Evolutionary conservation across 495 filamentous ascomycete species (phyloP).

Genomic region (Hypoxylon fragiforme): DNA sequence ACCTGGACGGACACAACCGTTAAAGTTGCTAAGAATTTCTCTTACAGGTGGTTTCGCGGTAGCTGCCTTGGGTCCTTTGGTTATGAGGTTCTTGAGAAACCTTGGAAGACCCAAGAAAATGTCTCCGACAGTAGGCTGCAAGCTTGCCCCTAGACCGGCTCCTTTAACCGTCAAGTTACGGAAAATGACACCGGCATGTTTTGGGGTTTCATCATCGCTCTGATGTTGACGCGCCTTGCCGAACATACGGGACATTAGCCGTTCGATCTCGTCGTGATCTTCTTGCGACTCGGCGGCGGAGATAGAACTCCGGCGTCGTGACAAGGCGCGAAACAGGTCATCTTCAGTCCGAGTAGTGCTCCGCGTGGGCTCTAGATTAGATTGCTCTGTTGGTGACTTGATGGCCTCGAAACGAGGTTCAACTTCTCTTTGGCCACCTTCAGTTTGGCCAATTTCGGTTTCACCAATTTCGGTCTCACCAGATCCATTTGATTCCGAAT

Average conservation of each 20-base stretch:
- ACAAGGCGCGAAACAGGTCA: conserved; percentile 54
- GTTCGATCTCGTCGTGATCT: conserved; percentile 48
- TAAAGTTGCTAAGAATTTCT: conserved; percentile 62
- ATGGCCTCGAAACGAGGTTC: conserved; percentile 30
- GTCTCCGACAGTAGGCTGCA: conserved; percentile 66
- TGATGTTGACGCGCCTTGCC: conserved; percentile 59
- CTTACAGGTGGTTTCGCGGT: conserved; percentile 54
- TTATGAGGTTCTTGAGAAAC: conserved; percentile 52
- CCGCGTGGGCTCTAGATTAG: conserved; percentile 1
- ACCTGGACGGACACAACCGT: conserved; percentile 51
- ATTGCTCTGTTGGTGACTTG: conserved; percentile 16
- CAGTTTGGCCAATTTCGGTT: conserved; percentile 29
- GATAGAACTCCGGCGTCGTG: conserved; percentile 50
- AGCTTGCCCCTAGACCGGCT: conserved; percentile 64
- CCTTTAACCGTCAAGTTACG: conserved; percentile 70
- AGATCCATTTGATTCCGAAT: background rate
- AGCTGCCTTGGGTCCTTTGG: conserved; percentile 37
- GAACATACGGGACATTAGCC: conserved; percentile 49
- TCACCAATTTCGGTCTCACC: too few species aligned
- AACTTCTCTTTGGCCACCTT: conserved; percentile 24
- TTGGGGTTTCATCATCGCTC: conserved; percentile 68
- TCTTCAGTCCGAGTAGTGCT: conserved; percentile 46
- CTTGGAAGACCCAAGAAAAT: conserved; percentile 62
- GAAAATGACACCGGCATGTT: conserved; percentile 63
- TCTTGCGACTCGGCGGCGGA: conserved; percentile 37